These are phyloP conservation scores for Talaromyces proteolyticus DNA, from an alignment of 495 filamentous ascomycete species.

Conservation along the genomic window DNA sequence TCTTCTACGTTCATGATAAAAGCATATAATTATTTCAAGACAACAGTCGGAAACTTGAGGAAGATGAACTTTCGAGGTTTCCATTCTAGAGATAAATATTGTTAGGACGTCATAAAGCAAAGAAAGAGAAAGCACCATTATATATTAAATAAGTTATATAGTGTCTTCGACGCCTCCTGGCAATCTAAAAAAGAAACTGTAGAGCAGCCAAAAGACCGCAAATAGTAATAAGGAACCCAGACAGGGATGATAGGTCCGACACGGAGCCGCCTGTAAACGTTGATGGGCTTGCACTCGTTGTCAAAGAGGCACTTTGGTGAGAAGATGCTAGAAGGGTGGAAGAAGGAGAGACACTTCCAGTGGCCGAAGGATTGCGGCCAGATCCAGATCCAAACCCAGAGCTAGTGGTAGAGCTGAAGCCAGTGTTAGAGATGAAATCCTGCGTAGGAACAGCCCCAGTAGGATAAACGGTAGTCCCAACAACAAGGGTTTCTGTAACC, in stretches of 20 bases:
- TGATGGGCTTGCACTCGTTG: neutral
- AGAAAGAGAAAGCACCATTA: no score
- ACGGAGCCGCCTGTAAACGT: slow-evolving; percentile 1
- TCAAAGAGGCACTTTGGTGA: neutral
- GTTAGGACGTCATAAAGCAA: no score
- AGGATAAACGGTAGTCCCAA: slow-evolving; percentile 5
- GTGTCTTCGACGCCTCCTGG: no score
- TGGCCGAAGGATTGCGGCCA: neutral
- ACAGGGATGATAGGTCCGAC: neutral
- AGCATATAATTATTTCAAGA: no score
- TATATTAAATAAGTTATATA: no score
- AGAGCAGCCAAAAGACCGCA: neutral
- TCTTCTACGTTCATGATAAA: no score
- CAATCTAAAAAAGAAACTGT: neutral
- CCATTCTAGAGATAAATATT: no score
- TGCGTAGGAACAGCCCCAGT: neutral
- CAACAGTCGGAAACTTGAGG: no score
- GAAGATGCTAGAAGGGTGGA: neutral
- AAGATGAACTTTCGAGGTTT: no score
- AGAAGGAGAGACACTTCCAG: neutral
- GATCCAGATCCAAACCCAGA: neutral
- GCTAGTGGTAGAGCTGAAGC: neutral
- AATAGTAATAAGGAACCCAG: neutral
- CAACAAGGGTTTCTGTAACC: slow-evolving; percentile 4
- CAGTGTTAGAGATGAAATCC: neutral